Evolutionary conservation across 2,329 filamentous ascomycete genomes (phyloP).

Genomic region (Fusarium sp.): DNA sequence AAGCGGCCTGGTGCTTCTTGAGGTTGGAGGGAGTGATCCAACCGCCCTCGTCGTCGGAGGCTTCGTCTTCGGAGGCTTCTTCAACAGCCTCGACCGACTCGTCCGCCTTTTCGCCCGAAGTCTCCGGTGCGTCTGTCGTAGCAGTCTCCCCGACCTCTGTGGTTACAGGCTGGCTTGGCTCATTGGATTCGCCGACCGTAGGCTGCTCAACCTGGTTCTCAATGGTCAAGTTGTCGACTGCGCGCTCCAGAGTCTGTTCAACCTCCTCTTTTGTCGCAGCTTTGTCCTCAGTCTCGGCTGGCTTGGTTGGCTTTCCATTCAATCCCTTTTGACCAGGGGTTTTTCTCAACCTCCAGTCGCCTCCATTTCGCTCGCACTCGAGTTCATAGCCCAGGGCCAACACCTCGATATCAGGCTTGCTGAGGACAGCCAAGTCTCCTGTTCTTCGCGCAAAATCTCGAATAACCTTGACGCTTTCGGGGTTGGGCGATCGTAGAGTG

Average conservation of each 20-base stretch:
- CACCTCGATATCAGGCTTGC: conserved; percentile 87
- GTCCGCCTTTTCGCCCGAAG: conserved; percentile 24
- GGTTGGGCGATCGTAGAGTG: conserved; percentile 76
- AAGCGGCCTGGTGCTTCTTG: conserved; percentile 80
- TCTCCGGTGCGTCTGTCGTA: conserved; percentile 10
- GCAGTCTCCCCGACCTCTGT: background rate
- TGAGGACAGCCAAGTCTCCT: conserved; percentile 88
- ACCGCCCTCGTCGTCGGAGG: conserved; percentile 70
- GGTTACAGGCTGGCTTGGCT: conserved; percentile 9
- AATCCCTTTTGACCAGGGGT: conserved; percentile 81
- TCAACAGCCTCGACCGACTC: conserved; percentile 40
- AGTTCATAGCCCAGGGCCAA: conserved; percentile 92
- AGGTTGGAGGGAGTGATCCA: conserved; percentile 98
- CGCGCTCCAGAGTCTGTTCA: conserved; percentile 18
- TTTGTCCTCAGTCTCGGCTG: conserved; percentile 23
- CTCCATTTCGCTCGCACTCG: conserved; percentile 91
- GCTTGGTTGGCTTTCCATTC: conserved; percentile 70
- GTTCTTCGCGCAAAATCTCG: conserved; percentile 88
- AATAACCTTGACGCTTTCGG: conserved; percentile 82
- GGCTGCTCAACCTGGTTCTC: conserved; percentile 26
- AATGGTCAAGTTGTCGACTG: conserved; percentile 25
- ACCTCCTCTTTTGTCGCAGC: conserved; percentile 5
- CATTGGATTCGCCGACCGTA: conserved; percentile 5
- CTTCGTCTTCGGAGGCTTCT: conserved; percentile 60
- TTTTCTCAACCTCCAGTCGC: conserved; percentile 84